A percentile compares a stretch with the other conserved stretches of the same genome.
These are phyloP conservation scores for Podochytrium sp. DNA, from an alignment of 192 early-diverging fungal species.

Conservation along the genomic window DNA sequence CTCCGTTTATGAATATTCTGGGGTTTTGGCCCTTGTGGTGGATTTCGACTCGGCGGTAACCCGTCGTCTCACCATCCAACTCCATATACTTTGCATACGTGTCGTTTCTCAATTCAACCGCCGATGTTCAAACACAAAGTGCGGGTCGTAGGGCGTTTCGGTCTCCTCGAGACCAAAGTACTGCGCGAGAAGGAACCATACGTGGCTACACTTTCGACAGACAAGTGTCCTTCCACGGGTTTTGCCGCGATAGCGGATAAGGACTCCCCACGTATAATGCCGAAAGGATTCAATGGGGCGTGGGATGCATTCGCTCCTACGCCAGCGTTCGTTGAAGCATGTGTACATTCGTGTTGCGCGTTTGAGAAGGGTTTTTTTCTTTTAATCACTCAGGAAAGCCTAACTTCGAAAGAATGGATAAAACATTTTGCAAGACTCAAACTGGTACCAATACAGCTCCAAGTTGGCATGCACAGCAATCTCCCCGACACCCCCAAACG, in stretches of 20 bases:
- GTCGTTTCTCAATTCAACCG: slow-evolving; percentile 46
- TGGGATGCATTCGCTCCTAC: too few relatives aligned
- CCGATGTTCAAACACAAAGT: slow-evolving; percentile 39
- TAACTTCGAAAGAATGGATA: too few relatives aligned
- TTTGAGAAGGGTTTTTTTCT: too few relatives aligned
- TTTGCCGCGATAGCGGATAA: background rate
- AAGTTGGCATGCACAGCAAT: background rate
- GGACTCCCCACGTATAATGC: slow-evolving; percentile 12
- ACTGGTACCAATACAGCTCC: slow-evolving; percentile 5
- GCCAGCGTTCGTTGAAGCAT: too few relatives aligned
- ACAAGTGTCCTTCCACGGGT: slow-evolving; percentile 16
- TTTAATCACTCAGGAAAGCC: too few relatives aligned
- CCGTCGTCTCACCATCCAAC: slow-evolving; percentile 25
- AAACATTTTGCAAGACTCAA: background rate
- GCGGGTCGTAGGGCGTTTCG: background rate
- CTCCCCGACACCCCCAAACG: background rate
- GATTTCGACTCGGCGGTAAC: slow-evolving; percentile 14
- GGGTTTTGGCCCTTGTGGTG: slow-evolving; percentile 14
- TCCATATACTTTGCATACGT: slow-evolving; percentile 41
- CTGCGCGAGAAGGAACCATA: slow-evolving; percentile 15
- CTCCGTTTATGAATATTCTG: slow-evolving; percentile 24
- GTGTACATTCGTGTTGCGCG: too few relatives aligned
- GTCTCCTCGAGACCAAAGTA: slow-evolving; percentile 12
- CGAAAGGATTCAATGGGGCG: slow-evolving; percentile 24
- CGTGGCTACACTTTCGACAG: slow-evolving; percentile 29